Base-by-base conservation (phyloP, 2,329 filamentous ascomycete genomes). In the Arthrobotrys entomopaga region DNA sequence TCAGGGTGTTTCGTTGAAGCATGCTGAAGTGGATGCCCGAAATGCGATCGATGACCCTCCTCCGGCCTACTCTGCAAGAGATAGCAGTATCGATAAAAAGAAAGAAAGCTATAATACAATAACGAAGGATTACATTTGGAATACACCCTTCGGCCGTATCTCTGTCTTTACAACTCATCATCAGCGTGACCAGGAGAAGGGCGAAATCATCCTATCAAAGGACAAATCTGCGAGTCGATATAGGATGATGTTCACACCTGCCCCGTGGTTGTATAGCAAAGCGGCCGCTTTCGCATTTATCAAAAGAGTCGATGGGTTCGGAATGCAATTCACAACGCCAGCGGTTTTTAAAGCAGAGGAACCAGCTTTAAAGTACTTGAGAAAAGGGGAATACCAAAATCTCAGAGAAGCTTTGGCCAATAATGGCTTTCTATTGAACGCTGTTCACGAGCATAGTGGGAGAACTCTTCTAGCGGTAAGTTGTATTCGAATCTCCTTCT, bases 171-270 rank as follows among this genome's bases (percentile, higher is more conserved):
- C 69, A 8, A 73, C 69, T 0, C 69, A 73, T 6, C 56, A 66
- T 53, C 49, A 66, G 19, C 61, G 69, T 6, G 69, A 63, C 24
- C 20, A 57, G 20, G n/a, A 24, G 16, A 66, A 46, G 3, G 3
- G 54, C 1, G 42, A 29, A 40, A 42, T 52, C 8, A 15, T 56
- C 19, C 26, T 57, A 10, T 43, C 69, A 11, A 73, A 66, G 22
- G 61, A 73, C 19, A 73, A 66, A 50, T 73, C 69, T 34, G 56
- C 69, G 15, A 73, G 69, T 53, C 69, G 69, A 13, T 73, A 73
- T 26, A 56, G 65, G 29, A 46, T 73, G 56, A 66, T 73, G 61
- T 73, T 73, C 22, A 73, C 69, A 42, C 69, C 69, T 0, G 54
- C 69, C 7, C 69, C 69, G 3, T 73, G 69, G 69, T 10, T 73